Conservation (phyloP, 75 land plant species). For the Pinus albicaulis region DNA sequence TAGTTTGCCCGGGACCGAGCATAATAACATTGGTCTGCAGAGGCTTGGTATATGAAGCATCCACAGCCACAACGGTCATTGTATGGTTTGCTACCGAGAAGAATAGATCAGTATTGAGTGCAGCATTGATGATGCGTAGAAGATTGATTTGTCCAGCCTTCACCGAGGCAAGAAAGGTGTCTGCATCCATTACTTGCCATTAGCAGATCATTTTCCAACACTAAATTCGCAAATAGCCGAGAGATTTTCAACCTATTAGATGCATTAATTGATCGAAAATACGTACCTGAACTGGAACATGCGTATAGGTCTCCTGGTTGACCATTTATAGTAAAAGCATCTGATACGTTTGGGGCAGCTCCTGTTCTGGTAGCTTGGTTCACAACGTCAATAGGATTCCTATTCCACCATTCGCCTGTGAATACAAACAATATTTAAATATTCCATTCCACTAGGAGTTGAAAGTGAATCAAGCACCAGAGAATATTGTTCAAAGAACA, state of each 20-base stretch:
- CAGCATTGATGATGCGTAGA: constrained; percentile 67
- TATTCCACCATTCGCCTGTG: constrained; percentile 54
- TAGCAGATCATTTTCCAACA: constrained; percentile 24
- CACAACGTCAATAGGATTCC: constrained; percentile 21
- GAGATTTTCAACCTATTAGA: not conserved
- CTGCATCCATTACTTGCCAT: constrained; percentile 32
- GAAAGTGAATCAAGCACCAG: not conserved
- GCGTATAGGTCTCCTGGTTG: constrained; percentile 34
- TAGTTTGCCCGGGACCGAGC: constrained; percentile 78
- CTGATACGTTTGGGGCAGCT: constrained; percentile 27
- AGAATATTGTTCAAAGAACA: not conserved
- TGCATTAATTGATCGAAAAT: not conserved
- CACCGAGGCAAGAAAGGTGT: constrained; percentile 26
- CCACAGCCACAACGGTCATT: constrained; percentile 66
- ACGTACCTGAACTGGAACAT: constrained; percentile 13
- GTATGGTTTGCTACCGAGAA: constrained; percentile 52
- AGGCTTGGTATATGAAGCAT: constrained; percentile 66
- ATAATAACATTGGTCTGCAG: constrained; percentile 35
- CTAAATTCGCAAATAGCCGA: constrained; percentile 16
- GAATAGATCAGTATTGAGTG: constrained; percentile 59
- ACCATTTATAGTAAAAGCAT: constrained; percentile 46
- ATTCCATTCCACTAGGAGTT: no score
- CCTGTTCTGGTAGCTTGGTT: constrained; percentile 17
- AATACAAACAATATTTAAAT: no score
- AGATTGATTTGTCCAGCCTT: constrained; percentile 42